Percentiles rank a stretch among this genome's conserved stretches.
Conservation (phyloP, 1,284 basidiomycete genomes). For the Mycena sp. region DNA sequence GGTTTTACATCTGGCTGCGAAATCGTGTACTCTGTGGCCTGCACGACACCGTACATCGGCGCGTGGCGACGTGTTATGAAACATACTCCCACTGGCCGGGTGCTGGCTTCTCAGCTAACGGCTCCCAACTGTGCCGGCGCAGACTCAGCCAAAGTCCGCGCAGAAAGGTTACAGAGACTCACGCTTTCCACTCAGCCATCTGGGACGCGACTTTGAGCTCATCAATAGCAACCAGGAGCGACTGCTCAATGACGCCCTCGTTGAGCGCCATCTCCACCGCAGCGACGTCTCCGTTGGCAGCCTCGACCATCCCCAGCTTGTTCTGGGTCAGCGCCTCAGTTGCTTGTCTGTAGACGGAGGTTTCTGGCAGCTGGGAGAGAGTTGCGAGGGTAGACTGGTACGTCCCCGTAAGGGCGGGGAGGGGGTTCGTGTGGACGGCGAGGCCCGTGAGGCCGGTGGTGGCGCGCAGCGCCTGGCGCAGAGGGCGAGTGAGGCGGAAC, state of each 20-base stretch:
- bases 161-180: slow-evolving; percentile 51
- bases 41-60: no score
- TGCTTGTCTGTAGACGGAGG: slow-evolving; percentile 92
- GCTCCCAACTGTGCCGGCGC: slow-evolving; percentile 83
- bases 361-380: slow-evolving; percentile 77
- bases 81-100: slow-evolving; percentile 91
- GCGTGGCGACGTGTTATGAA: no score
- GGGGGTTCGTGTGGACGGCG: slow-evolving; percentile 78
- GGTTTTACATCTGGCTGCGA: no score
- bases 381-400: slow-evolving; percentile 85
- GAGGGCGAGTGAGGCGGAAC: slow-evolving; percentile 83
- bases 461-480: slow-evolving; percentile 74
- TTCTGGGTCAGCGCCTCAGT: slow-evolving; percentile 88
- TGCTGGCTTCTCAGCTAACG: slow-evolving; percentile 82
- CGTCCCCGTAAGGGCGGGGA: slow-evolving; percentile 79
- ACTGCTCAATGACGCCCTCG: slow-evolving; percentile 86
- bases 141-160: slow-evolving; percentile 20
- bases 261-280: slow-evolving; percentile 78
- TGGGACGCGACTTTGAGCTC: slow-evolving; percentile 84
- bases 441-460: slow-evolving; percentile 86
- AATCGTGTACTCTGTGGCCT: no score
- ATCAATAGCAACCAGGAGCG: slow-evolving; percentile 84
- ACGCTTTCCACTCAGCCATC: slow-evolving; percentile 98
- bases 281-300: slow-evolving; percentile 71
- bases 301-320: slow-evolving; percentile 80